Evolutionary conservation across 1,284 basidiomycete species (phyloP).

Genomic region (Heterobasidion parviporum): DNA sequence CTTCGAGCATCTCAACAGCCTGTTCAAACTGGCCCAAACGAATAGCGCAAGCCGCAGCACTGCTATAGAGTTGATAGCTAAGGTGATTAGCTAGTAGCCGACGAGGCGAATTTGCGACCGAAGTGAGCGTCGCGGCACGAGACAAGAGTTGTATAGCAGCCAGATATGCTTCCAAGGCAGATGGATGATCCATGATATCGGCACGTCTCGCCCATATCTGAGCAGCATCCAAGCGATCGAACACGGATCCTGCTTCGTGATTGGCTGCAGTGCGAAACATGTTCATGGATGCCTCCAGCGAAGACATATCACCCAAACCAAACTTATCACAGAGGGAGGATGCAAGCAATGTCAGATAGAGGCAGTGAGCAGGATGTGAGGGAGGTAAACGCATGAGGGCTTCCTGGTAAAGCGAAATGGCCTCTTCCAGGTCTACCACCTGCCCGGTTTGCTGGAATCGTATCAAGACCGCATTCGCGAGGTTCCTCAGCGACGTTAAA

Average conservation of each 20-base stretch:
- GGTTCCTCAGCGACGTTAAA: too few species aligned
- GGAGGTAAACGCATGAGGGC: slow-evolving; percentile 16
- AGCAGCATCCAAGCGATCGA: too few species aligned
- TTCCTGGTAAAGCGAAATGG: not conserved
- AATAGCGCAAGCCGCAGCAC: not conserved
- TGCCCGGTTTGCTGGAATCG: too few species aligned
- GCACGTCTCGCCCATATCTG: not conserved
- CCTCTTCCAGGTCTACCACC: too few species aligned
- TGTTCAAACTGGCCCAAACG: not conserved
- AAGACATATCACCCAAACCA: too few species aligned
- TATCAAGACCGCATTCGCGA: too few species aligned
- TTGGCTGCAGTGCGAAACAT: too few species aligned
- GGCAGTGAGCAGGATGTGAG: slow-evolving; percentile 11
- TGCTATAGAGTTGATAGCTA: not conserved
- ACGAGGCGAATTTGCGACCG: not conserved
- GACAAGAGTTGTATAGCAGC: not conserved
- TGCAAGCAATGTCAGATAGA: not conserved
- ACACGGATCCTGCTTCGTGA: too few species aligned
- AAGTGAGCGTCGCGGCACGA: not conserved
- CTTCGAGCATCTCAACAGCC: not conserved
- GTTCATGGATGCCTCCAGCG: not conserved
- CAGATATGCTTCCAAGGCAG: not conserved
- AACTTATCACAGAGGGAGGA: not conserved
- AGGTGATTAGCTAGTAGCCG: not conserved
- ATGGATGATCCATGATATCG: not conserved